phyloP scores from a whole-genome alignment of 2,329 filamentous ascomycete species.

The Aspergillus sp. region DNA sequence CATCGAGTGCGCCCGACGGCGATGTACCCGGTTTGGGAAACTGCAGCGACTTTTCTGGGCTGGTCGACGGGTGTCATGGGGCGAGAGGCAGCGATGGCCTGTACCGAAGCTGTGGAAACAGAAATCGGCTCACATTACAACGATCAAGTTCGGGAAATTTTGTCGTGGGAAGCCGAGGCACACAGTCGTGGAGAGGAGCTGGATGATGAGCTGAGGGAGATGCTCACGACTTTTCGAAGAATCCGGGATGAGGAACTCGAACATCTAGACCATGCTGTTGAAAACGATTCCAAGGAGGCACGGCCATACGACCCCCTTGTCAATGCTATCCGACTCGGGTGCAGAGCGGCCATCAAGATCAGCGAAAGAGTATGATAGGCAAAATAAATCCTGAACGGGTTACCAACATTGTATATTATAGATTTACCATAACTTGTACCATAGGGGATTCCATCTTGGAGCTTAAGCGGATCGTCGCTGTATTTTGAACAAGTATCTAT shows the following conservation, averaged over 20 bases:
- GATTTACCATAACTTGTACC: conserved; percentile 7
- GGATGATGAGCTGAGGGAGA: conserved; percentile 70
- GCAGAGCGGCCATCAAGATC: conserved; percentile 88
- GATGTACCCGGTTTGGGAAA: conserved; percentile 87
- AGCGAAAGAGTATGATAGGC: conserved; percentile 50
- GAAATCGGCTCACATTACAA: conserved; percentile 98
- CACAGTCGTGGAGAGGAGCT: conserved; percentile 75
- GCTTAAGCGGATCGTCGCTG: neutral
- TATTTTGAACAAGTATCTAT: neutral
- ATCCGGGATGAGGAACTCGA: conserved; percentile 96
- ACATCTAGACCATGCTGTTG: conserved; percentile 91
- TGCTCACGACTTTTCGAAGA: conserved; percentile 72
- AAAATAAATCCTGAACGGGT: neutral
- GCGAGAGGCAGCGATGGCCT: conserved; percentile 94
- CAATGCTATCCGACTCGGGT: conserved; percentile 83
- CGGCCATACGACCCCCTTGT: conserved; percentile 87
- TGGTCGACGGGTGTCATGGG: conserved; percentile 90
- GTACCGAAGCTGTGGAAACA: conserved; percentile 96
- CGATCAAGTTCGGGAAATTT: conserved; percentile 75
- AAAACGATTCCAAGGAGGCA: conserved; percentile 88
- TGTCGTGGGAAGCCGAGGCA: conserved; percentile 78
- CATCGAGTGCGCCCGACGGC: conserved; percentile 91
- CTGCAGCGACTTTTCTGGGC: conserved; percentile 75
- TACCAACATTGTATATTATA: conserved; percentile 11
- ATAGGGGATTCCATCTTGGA: conserved; percentile 5